phyloP scores from a whole-genome alignment of 2,329 filamentous ascomycete species.

The Claviceps sp. region DNA sequence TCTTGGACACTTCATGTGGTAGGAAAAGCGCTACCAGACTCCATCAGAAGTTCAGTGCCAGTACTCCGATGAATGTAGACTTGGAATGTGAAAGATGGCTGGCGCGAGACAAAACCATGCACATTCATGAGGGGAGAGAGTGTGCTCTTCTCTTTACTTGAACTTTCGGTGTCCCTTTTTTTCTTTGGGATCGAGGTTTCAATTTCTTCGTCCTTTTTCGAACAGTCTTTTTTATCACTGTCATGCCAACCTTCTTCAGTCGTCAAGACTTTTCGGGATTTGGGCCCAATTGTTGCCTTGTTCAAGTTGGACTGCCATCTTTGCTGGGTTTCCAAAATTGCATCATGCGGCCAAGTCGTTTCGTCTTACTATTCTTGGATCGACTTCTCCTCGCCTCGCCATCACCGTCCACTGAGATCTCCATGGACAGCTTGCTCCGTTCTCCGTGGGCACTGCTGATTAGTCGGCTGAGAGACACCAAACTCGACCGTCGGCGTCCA shows the following conservation, averaged over 20 bases:
- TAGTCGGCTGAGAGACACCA: slow-evolving; percentile 63
- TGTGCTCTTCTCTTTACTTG: neutral
- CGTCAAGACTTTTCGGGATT: neutral
- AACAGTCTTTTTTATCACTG: neutral
- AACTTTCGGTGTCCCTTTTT: neutral
- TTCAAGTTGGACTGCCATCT: slow-evolving; percentile 17
- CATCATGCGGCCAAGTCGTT: slow-evolving; percentile 60
- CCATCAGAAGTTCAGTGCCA: neutral
- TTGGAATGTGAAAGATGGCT: slow-evolving; percentile 10
- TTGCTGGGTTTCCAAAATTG: slow-evolving; percentile 63
- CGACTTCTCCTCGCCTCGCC: slow-evolving; percentile 39
- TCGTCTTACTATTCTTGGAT: slow-evolving; percentile 48
- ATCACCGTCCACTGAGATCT: slow-evolving; percentile 45
- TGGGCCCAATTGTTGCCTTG: neutral
- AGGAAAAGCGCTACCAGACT: neutral
- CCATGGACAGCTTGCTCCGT: slow-evolving; percentile 60
- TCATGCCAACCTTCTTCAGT: neutral
- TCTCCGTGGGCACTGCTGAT: slow-evolving; percentile 65
- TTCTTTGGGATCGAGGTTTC: neutral
- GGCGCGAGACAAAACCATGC: slow-evolving; percentile 24
- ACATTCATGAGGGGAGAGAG: slow-evolving; percentile 15
- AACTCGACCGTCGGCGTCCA: slow-evolving; percentile 59
- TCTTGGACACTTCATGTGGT: neutral
- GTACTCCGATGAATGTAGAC: no score
- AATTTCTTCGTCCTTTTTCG: neutral